Percentiles rank a stretch among this genome's conserved stretches.
These are phyloP conservation scores for Lachancea thermotolerans DNA, from an alignment of 805 yeast species.

Conservation along the genomic window DNA sequence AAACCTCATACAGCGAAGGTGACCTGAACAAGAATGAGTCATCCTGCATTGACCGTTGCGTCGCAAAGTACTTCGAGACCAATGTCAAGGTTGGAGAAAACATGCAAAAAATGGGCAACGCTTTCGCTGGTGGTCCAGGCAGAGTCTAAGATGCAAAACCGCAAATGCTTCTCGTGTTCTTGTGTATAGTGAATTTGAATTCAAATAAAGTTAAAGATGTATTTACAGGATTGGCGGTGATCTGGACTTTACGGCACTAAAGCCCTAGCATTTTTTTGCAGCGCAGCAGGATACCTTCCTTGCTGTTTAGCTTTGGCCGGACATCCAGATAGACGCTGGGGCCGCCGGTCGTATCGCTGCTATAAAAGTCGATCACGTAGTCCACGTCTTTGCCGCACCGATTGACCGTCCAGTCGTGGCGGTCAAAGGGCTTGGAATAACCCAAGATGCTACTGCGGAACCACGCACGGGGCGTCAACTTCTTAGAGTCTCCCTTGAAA, in stretches of 20 bases:
- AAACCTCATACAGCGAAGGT: constrained; percentile 56
- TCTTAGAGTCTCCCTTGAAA: constrained; percentile 83
- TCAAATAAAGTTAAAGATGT: not conserved
- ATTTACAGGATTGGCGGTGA: constrained; percentile 1
- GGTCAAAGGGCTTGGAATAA: constrained; percentile 76
- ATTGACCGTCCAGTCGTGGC: constrained; percentile 91
- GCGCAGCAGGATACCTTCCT: constrained; percentile 76
- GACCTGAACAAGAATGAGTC: constrained; percentile 75
- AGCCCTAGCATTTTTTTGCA: constrained; percentile 52
- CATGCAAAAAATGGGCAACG: constrained; percentile 47
- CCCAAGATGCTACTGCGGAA: constrained; percentile 57
- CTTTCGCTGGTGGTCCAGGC: constrained; percentile 33
- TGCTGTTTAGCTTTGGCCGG: constrained; percentile 77
- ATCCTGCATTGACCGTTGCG: constrained; percentile 91
- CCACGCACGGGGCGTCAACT: constrained; percentile 83
- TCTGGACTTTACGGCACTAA: not conserved
- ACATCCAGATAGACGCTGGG: constrained; percentile 74
- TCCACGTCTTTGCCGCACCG: constrained; percentile 80
- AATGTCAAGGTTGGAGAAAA: constrained; percentile 90
- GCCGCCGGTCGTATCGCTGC: constrained; percentile 35
- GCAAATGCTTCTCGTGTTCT: not conserved
- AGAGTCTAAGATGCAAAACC: not conserved
- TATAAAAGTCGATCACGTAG: constrained; percentile 88
- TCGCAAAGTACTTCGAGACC: constrained; percentile 87
- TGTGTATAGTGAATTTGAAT: constrained; percentile 1